Conservation (phyloP, 2,329 filamentous ascomycete species). For the Alternaria dauci region DNA sequence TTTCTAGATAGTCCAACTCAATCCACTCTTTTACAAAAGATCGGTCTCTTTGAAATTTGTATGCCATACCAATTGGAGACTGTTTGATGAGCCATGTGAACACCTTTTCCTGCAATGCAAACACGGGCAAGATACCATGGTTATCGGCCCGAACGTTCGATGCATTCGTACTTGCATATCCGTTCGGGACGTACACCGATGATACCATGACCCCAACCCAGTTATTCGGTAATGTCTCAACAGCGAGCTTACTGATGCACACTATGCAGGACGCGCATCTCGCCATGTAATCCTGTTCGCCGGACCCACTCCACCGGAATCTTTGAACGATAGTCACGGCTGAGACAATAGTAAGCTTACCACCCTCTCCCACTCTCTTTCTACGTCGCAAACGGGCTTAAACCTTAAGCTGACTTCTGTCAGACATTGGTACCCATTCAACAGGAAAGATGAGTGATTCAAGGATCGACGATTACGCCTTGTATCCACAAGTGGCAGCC, state of each 20-base stretch:
- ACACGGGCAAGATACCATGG: neutral
- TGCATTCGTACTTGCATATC: neutral
- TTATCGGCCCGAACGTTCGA: neutral
- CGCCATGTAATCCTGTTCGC: neutral
- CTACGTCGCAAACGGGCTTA: neutral
- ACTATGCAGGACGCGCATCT: neutral
- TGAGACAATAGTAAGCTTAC: slow-evolving; percentile 19
- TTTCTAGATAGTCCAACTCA: neutral
- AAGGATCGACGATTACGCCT: neutral
- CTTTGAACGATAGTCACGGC: neutral
- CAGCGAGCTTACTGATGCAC: neutral
- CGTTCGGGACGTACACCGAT: neutral
- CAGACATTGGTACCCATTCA: neutral
- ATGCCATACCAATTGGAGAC: too few species aligned
- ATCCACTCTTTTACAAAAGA: neutral
- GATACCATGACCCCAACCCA: neutral
- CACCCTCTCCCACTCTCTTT: neutral
- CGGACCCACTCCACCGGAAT: slow-evolving; percentile 4
- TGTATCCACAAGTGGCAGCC: slow-evolving; percentile 15
- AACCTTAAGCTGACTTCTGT: neutral
- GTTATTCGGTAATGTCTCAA: neutral
- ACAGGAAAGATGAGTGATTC: neutral
- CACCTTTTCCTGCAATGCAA: neutral
- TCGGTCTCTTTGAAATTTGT: neutral
- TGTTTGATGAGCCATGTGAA: neutral